phyloP scores from a whole-genome alignment of 1,284 basidiomycete species.

The Rhodofomes roseus region DNA sequence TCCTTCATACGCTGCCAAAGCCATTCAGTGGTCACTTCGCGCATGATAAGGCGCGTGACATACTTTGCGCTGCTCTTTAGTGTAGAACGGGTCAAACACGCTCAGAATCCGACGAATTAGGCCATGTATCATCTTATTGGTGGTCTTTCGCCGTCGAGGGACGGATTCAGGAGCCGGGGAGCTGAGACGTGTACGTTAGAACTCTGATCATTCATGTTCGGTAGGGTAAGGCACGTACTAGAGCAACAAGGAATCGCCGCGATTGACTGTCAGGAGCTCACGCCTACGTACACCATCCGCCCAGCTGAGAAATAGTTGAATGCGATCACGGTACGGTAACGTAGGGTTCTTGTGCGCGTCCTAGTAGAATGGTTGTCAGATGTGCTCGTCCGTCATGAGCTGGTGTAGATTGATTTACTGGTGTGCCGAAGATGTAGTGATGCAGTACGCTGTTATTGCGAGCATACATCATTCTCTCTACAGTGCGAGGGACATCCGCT shows the following conservation, averaged over 20 bases:
- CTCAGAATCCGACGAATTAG: background rate
- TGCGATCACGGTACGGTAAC: background rate
- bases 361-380: background rate
- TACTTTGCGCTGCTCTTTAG: background rate
- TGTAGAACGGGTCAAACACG: background rate
- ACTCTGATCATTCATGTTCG: background rate
- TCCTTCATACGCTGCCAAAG: background rate
- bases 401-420: background rate
- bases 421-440: conserved; percentile 3
- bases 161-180: background rate
- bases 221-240: background rate
- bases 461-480: background rate
- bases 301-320: background rate
- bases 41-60: background rate
- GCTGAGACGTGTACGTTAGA: background rate
- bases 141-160: background rate
- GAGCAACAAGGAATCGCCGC: background rate
- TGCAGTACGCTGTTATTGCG: background rate
- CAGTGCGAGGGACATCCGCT: background rate
- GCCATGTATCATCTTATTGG: background rate
- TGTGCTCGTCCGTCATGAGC: background rate
- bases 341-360: background rate
- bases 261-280: background rate
- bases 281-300: background rate
- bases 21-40: background rate